These are phyloP conservation scores for Houttuynia cordata DNA, from an alignment of 164 flowering plant species.

Conservation along the genomic window DNA sequence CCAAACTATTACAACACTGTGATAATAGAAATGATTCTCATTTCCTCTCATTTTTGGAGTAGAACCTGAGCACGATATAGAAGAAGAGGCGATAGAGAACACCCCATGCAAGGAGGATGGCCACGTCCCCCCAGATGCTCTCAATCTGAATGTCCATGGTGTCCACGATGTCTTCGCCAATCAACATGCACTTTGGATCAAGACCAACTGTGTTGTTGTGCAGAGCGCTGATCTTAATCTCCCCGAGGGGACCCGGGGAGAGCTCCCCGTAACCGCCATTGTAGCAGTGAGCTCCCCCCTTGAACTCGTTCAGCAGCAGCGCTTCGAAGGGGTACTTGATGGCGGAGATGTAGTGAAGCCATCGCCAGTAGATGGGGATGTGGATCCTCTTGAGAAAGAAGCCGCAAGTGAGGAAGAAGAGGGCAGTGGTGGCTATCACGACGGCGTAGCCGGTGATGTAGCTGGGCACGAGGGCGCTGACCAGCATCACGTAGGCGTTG, in stretches of 20 bases:
- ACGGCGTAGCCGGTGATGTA: constrained; percentile 69
- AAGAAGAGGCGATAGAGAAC: constrained; percentile 58
- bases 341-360: constrained; percentile 75
- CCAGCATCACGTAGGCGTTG: constrained; percentile 69
- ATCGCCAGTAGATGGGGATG: constrained; percentile 52
- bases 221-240: constrained; percentile 23
- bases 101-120: constrained; percentile 63
- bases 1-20: neutral
- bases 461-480: constrained; percentile 60
- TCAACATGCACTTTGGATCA: constrained; percentile 21
- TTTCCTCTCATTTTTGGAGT: constrained; percentile 71
- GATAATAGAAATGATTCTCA: constrained; percentile 11
- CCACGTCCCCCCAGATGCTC: constrained; percentile 43
- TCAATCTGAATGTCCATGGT: constrained; percentile 42
- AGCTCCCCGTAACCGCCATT: constrained; percentile 28
- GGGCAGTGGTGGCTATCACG: constrained; percentile 71
- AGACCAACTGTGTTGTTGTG: constrained; percentile 10
- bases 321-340: constrained; percentile 79
- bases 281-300: constrained; percentile 29
- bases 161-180: constrained; percentile 49
- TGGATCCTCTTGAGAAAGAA: constrained; percentile 51
- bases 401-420: constrained; percentile 70
- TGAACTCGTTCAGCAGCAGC: constrained; percentile 47
- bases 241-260: constrained; percentile 63
- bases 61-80: constrained; percentile 63